Evolutionary conservation across 176 grass and related monocot genomes (phyloP).

Genomic region (Oryza officinalis): DNA sequence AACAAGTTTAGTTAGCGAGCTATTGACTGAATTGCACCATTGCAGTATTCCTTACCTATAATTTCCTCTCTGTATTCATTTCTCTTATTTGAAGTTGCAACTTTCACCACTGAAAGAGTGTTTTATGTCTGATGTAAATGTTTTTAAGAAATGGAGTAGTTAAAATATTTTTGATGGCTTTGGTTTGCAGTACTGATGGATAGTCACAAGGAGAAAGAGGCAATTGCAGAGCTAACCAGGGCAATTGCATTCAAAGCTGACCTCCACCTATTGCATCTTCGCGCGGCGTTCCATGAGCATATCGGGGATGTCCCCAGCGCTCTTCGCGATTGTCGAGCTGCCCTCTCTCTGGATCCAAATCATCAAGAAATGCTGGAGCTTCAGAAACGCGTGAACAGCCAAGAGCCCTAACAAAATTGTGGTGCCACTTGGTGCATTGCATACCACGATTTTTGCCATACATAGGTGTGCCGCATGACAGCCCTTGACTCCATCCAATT

Average conservation of each 20-base stretch:
- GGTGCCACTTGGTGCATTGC: constrained; percentile 30
- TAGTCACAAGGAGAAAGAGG: constrained; percentile 84
- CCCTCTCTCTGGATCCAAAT: constrained; percentile 83
- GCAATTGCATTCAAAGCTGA: constrained; percentile 90
- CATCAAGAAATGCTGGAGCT: constrained; percentile 96
- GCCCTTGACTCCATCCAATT: constrained; percentile 43
- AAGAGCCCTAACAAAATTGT: constrained; percentile 58
- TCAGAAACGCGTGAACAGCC: constrained; percentile 85
- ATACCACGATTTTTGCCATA: constrained; percentile 26
- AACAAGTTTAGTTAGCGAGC: neutral
- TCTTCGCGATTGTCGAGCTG: constrained; percentile 75
- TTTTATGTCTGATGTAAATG: neutral
- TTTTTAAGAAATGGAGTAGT: neutral
- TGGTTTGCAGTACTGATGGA: constrained; percentile 80
- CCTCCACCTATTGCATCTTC: constrained; percentile 81
- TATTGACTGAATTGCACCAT: constrained; percentile 4
- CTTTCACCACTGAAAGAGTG: neutral
- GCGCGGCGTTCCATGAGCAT: constrained; percentile 90
- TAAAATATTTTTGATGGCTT: constrained; percentile 25
- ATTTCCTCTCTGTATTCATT: neutral
- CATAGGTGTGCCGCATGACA: constrained; percentile 33
- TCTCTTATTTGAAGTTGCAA: constrained; percentile 9
- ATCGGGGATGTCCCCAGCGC: constrained; percentile 64
- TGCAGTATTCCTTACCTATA: neutral
- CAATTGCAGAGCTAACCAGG: constrained; percentile 72